Conservation (phyloP, 2,329 filamentous ascomycete genomes). For the Fusarium nematophilum region DNA sequence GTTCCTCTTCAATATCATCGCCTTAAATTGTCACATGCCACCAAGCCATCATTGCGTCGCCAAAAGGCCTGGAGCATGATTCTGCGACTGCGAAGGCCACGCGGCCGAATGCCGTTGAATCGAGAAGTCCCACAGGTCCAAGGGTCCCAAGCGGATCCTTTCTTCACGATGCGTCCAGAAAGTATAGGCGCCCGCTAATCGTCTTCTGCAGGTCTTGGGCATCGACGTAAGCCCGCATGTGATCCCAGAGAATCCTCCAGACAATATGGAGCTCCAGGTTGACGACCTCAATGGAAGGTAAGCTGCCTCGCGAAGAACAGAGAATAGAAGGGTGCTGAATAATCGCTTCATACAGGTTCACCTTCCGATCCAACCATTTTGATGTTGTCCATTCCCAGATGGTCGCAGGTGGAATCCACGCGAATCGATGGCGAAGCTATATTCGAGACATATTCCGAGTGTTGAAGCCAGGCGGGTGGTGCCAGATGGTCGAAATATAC, state of each 20-base stretch:
- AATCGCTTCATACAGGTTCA: slow-evolving; percentile 59
- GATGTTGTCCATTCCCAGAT: slow-evolving; percentile 86
- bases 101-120: background rate
- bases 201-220: slow-evolving; percentile 68
- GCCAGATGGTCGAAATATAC: slow-evolving; percentile 90
- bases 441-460: slow-evolving; percentile 79
- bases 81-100: background rate
- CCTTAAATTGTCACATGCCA: background rate
- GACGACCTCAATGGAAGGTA: slow-evolving; percentile 77
- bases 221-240: slow-evolving; percentile 79
- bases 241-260: slow-evolving; percentile 71
- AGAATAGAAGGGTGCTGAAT: slow-evolving; percentile 13
- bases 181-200: background rate
- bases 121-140: background rate
- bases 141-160: background rate
- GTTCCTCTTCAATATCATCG: background rate
- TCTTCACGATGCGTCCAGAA: background rate
- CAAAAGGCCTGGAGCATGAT: background rate
- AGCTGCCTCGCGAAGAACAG: slow-evolving; percentile 13
- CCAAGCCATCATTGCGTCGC: background rate
- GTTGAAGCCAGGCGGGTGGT: slow-evolving; percentile 82
- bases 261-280: slow-evolving; percentile 77
- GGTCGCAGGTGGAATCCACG: slow-evolving; percentile 77
- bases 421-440: slow-evolving; percentile 79
- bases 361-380: slow-evolving; percentile 77